phyloP scores from a whole-genome alignment of 2,329 filamentous ascomycete genomes.

The Eutypella sp. region DNA sequence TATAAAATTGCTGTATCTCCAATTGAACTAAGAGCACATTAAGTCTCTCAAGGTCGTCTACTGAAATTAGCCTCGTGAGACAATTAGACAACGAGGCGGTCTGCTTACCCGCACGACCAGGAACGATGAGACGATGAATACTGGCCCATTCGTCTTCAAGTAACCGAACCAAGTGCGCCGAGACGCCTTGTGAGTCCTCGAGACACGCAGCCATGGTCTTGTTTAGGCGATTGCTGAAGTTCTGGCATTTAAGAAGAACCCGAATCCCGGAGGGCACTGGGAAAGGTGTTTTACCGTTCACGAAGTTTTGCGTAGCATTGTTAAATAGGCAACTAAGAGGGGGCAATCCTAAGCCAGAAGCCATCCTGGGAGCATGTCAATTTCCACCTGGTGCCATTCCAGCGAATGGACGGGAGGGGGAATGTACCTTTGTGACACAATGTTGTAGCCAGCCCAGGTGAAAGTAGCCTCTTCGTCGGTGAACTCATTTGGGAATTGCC shows the following conservation, averaged over 20 bases:
- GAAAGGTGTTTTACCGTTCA: slow-evolving; percentile 35
- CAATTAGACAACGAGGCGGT: not conserved
- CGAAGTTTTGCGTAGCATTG: slow-evolving; percentile 42
- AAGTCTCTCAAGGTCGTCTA: slow-evolving; percentile 42
- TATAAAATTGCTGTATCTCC: slow-evolving; percentile 51
- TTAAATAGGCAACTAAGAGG: slow-evolving; percentile 42
- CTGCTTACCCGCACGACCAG: slow-evolving; percentile 40
- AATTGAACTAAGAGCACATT: slow-evolving; percentile 44
- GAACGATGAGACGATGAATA: slow-evolving; percentile 40
- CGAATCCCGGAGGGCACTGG: slow-evolving; percentile 40
- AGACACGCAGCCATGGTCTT: slow-evolving; percentile 43
- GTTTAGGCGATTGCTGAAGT: slow-evolving; percentile 45
- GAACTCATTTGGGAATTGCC: slow-evolving; percentile 36
- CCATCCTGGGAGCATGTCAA: slow-evolving; percentile 22
- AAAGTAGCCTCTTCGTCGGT: slow-evolving; percentile 48
- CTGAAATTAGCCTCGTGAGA: not conserved
- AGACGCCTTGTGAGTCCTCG: slow-evolving; percentile 41
- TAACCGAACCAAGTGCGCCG: slow-evolving; percentile 40
- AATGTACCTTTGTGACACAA: slow-evolving; percentile 43
- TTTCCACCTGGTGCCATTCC: slow-evolving; percentile 29
- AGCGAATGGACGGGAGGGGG: not conserved
- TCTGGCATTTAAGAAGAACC: slow-evolving; percentile 44
- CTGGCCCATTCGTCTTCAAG: slow-evolving; percentile 50
- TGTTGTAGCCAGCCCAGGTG: slow-evolving; percentile 50
- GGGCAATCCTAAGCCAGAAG: slow-evolving; percentile 41